Base-by-base conservation (phyloP, 164 flowering plant genomes). In the Chloranthus sessilifolius region DNA sequence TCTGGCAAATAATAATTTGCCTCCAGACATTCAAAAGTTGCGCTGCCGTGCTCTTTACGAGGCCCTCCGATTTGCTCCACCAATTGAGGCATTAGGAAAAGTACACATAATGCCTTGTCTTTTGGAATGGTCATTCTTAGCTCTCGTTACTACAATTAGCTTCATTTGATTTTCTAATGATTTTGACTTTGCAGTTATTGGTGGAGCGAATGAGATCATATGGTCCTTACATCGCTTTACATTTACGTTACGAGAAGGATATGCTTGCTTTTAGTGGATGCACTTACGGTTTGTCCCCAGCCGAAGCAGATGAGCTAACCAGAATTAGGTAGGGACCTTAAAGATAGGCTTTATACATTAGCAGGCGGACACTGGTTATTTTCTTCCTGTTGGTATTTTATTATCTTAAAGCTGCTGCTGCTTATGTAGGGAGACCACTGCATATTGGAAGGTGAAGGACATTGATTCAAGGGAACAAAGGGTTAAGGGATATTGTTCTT, bases 191-290 rank as follows among this genome's bases (percentile, higher is more conserved):
- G 57, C 59, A 92, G 96, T 58, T 82, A 59, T 65, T 92, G 77
- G 94, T 88, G 56, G 91, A 88, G 47, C 74, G 96, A 23, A 88
- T 92, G 96, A 83, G 95, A 69, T 76, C 87, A 3, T 73, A 71
- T 70, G 96, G 96, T 58, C 91, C 65, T 23, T 92, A 82, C 46
- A 86, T 92, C 56, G 94, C 99, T 62, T 64, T 92, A 55, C 99
- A 92, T 74, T 63, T 92, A 52, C 79, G 99, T 53, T 92, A 69
- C 69, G 99, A 92, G 71, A 88, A 92, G 51, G 99, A 92, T 59
- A 79, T 92, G 95, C 96, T 92, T 64, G 87, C 99, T 15, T 92
- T 86, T 64, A 92, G 95, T 78, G 99, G 99, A 48, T 92, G 99
- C 79, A 83, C 94, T 5, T 86, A 86, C 68, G 95, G 69, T 65